Percentiles rank a stretch among this genome's conserved stretches.
These are phyloP conservation scores for Phalaenopsis aphrodite DNA, from an alignment of 106 monocot genomes.

Conservation along the genomic window DNA sequence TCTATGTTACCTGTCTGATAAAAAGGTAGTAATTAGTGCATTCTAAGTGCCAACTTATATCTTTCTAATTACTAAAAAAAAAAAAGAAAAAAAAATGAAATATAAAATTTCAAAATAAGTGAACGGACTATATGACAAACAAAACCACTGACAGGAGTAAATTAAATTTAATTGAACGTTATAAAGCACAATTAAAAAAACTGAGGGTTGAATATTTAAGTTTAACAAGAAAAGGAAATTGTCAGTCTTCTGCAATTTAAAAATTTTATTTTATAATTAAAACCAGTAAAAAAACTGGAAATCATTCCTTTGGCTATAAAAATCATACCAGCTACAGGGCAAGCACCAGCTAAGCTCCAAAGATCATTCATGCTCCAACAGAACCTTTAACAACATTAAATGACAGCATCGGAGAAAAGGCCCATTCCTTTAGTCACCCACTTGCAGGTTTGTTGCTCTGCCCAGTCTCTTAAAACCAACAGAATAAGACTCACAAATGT, in stretches of 20 bases:
- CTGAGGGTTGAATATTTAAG: neutral
- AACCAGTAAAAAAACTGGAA: neutral
- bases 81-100: neutral
- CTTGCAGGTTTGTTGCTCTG: slow-evolving; percentile 18
- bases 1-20: too few species aligned
- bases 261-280: neutral
- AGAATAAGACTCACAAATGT: slow-evolving; percentile 8
- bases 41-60: neutral
- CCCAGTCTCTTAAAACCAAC: slow-evolving; percentile 16
- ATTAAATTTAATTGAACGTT: neutral
- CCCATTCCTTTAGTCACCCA: slow-evolving; percentile 20
- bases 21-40: neutral
- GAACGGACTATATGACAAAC: neutral
- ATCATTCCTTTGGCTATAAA: neutral
- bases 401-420: slow-evolving; percentile 18
- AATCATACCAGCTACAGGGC: slow-evolving; percentile 24
- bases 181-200: neutral
- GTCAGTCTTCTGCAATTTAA: neutral
- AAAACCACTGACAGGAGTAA: neutral
- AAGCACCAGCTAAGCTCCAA: slow-evolving; percentile 28
- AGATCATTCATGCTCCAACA: slow-evolving; percentile 25
- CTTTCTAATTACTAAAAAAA: neutral
- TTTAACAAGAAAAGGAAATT: neutral
- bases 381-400: slow-evolving; percentile 10
- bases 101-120: neutral